A percentile compares a stretch with the other conserved stretches of the same genome.
phyloP scores from a whole-genome alignment of 2,329 filamentous ascomycete genomes.

The Claviceps sp. region DNA sequence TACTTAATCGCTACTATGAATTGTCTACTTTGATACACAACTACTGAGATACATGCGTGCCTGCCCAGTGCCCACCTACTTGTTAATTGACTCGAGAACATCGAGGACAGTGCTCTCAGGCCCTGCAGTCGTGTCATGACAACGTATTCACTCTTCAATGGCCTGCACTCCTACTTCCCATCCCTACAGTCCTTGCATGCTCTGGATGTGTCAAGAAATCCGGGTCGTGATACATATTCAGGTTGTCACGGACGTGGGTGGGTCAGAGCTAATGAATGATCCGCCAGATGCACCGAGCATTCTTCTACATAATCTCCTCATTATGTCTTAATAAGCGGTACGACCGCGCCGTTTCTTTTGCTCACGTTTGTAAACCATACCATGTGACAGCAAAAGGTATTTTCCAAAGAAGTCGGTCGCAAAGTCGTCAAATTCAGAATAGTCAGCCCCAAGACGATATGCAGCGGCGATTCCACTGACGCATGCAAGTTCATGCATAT shows the following conservation, averaged over 20 bases:
- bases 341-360: constrained; percentile 15
- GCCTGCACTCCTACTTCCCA: not conserved
- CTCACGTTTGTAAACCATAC: constrained; percentile 23
- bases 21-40: not conserved
- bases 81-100: not conserved
- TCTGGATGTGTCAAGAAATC: not conserved
- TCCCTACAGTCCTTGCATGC: not conserved
- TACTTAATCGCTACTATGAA: not conserved
- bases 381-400: constrained; percentile 32
- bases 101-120: too few species aligned
- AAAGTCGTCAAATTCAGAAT: constrained; percentile 44
- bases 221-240: not conserved
- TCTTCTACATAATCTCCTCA: not conserved
- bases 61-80: too few species aligned
- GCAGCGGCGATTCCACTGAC: constrained; percentile 60
- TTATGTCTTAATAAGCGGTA: not conserved
- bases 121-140: too few species aligned
- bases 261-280: not conserved
- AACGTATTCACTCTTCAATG: not conserved
- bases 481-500: constrained; percentile 57
- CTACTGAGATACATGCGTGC: not conserved
- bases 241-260: not conserved
- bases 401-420: constrained; percentile 34
- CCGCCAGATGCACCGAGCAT: too few species aligned
- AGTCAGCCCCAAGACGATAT: constrained; percentile 52